Base-by-base conservation (phyloP, 495 filamentous ascomycete species). In the Peziza echinospora region DNA sequence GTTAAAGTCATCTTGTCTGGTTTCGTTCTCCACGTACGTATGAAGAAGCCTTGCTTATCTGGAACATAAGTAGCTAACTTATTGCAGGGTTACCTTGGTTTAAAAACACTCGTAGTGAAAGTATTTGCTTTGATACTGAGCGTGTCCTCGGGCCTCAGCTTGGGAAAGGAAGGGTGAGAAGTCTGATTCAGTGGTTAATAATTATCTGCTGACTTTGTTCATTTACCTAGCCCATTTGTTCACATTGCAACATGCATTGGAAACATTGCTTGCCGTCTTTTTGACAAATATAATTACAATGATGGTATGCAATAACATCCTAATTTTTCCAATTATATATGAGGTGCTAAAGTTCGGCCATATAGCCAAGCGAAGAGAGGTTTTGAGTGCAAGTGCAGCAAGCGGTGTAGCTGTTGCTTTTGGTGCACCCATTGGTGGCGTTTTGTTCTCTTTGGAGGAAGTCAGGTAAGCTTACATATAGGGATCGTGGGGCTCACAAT, bases 1-100 rank as follows among this genome's bases (percentile, higher is more conserved):
- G 87, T 97, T 30, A 87, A 89, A 47, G 89, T 97, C 49, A 94
- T 97, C 54, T 73, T 93, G 25, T 94, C 87, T 60, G 89, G 89
- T 24, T 97, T 94, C 61, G 86, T 97, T 44, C 69, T 97, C 24
- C 89, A 97, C 66, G 86, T 56, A 52, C 11, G 46, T 22, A 16
- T 28, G 30, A 41, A 22, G 13, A 17, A 6, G 17, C 43, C 40
- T 43, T 21, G 47, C 43, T 55, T 43, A 24, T 28, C 21, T 1
- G 24, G 16, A 24, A 24, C 40, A 24, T 44, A 37, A 46, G 37
- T 41, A 57, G 41, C 13, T 37, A 56, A 26, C 6, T 21, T 21
- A 10, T 46, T 22, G 22, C 48, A 56, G 53, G 57, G 89, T 0
- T 97, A 93, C 62, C 68, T 97, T 30, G 89, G 89, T 47, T 61